Percentiles rank a stretch among this genome's conserved stretches.
These are phyloP conservation scores for Nitzschia sp. DNA, from an alignment of 108 stramenopile species.

Conservation along the genomic window DNA sequence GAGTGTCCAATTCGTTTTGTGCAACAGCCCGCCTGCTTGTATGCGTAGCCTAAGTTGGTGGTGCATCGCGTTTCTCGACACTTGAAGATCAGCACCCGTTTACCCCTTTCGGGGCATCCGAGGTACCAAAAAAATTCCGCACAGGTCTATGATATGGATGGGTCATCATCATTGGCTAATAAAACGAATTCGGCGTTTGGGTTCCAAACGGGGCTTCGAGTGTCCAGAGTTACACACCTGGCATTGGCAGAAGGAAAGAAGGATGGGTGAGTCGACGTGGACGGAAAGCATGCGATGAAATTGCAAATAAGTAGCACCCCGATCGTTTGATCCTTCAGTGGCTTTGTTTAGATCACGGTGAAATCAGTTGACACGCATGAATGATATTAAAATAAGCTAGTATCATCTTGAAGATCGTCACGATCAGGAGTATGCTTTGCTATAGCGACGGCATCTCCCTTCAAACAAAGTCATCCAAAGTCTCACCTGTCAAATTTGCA, in stretches of 20 bases:
- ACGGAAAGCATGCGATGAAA: too few species aligned
- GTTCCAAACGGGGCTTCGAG: too few species aligned
- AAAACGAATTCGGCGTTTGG: too few species aligned
- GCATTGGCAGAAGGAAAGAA: not conserved
- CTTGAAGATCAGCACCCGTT: slow-evolving; percentile 12
- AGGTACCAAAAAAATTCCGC: slow-evolving; percentile 28
- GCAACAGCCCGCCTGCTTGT: too few species aligned
- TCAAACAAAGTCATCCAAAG: too few species aligned
- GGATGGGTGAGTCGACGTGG: not conserved
- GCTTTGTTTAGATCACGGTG: slow-evolving; percentile 47
- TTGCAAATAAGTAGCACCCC: too few species aligned
- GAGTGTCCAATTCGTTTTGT: too few species aligned
- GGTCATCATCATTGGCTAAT: slow-evolving; percentile 49
- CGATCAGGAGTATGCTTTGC: slow-evolving; percentile 1
- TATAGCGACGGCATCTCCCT: too few species aligned
- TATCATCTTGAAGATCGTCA: slow-evolving; percentile 13
- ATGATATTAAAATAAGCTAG: slow-evolving; percentile 22
- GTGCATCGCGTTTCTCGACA: slow-evolving; percentile 68
- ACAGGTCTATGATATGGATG: slow-evolving; percentile 66
- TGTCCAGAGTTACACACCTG: too few species aligned
- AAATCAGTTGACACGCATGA: slow-evolving; percentile 58
- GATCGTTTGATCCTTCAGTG: not conserved
- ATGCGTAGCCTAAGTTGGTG: slow-evolving; percentile 60
- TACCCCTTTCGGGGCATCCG: slow-evolving; percentile 33
- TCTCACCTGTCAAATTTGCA: too few species aligned